Evolutionary conservation across 176 grass and related monocot genomes (phyloP), one percentile per base, ranked within the genome.

Genomic region (Puya raimondii): DNA sequence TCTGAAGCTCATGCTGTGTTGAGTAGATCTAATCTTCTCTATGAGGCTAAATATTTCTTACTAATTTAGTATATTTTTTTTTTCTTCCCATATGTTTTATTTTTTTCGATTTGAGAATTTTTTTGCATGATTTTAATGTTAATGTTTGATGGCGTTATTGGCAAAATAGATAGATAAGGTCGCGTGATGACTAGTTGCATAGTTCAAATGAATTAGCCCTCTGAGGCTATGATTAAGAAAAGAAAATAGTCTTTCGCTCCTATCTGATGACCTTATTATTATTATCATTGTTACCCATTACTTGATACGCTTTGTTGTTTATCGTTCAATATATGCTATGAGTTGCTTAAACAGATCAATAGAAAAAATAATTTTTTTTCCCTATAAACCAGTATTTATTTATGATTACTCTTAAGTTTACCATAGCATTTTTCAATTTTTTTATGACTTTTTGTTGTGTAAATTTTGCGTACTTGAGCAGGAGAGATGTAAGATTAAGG

Each of bases 11-110:
- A 9, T 72, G 51, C 50, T 58, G 12, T 99, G 89, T 86, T 49
- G 87, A 93, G 67, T 10, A 82, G 56, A 67, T 78, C 84, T 99
- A 88, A 92, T 92, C 86, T 92, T 92, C 92, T 92, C 89, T 87
- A 87, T 97, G 89, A 88, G 90, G 95, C 79, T 80, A 6, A 1
- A 0, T 23, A 11, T 22, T 13, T 10, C 4, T 21, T 2, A 59
- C 12, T 22, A 18, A 18, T 21, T 61, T 10, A 6, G 10, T 65
- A 10, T 9, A 15, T 29, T 9, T 2, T 10, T 11, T 58, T 18
- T 1, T 29, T 33, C 49, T 13, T 57, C 3, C 3, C 83, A 1
- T 87, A 76, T 76, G 75, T 70, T 63, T 48, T 48, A 47, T 66
- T n/a, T n/a, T 71, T 69, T 81, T 10, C 79, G 4, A 42, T 42